phyloP scores from a whole-genome alignment of 306 rosid species.

The Castanea mollissima region DNA sequence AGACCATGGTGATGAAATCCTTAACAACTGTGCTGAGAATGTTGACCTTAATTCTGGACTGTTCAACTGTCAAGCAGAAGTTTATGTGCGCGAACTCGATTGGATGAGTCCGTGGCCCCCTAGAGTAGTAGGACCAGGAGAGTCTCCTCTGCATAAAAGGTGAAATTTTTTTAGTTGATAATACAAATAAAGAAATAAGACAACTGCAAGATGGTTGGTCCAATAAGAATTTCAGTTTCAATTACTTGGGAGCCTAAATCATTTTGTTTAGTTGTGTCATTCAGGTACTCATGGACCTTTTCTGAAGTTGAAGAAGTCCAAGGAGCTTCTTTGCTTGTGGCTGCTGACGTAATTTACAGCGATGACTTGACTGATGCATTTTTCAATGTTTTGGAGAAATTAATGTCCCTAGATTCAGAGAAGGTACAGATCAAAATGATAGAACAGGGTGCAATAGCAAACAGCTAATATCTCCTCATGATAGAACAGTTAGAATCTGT shows the following conservation, averaged over 20 bases:
- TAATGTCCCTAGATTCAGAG: conserved; percentile 69
- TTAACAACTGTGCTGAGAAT: conserved; percentile 75
- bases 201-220: not conserved
- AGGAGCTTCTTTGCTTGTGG: conserved; percentile 70
- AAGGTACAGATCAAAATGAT: conserved; percentile 44
- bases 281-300: conserved; percentile 72
- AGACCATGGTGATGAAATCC: conserved; percentile 80
- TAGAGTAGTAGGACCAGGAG: conserved; percentile 35
- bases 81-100: conserved; percentile 73
- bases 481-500: not conserved
- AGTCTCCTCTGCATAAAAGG: conserved; percentile 44
- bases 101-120: conserved; percentile 92
- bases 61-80: conserved; percentile 41
- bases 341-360: conserved; percentile 90
- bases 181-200: not conserved
- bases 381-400: conserved; percentile 54
- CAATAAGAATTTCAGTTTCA: not conserved
- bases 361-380: conserved; percentile 83
- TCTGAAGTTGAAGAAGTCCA: conserved; percentile 67
- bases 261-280: conserved; percentile 25
- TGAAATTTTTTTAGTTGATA: conserved; percentile 22
- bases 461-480: conserved; percentile 1
- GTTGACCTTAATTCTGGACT: conserved; percentile 60
- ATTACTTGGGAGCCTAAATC: conserved; percentile 1
- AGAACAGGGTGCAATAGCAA: not conserved